phyloP scores from a whole-genome alignment of 352 stramenopile genomes.

The Globisporangium takayamanum region DNA sequence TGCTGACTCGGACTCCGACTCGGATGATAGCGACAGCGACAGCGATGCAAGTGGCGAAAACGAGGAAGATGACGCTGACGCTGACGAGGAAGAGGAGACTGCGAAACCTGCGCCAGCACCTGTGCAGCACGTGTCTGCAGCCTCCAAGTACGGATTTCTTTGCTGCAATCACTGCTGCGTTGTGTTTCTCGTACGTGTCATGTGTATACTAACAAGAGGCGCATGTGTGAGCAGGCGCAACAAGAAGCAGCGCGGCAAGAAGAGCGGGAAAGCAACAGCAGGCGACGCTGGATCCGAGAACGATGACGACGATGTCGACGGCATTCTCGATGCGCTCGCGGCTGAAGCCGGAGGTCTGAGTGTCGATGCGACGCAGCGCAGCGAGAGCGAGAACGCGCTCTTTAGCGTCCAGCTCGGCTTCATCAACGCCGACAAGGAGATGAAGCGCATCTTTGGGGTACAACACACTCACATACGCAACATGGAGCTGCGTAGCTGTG shows the following conservation, averaged over 20 bases:
- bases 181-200: neutral
- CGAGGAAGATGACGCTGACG: conserved; percentile 9
- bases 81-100: conserved; percentile 12
- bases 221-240: conserved; percentile 4
- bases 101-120: conserved; percentile 8
- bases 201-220: neutral
- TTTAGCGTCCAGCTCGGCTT: conserved; percentile 64
- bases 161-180: neutral
- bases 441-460: conserved; percentile 87
- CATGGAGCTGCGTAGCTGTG: neutral
- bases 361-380: conserved; percentile 25
- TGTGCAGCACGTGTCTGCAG: conserved; percentile 5
- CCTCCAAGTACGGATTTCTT: conserved; percentile 13
- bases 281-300: conserved; percentile 17
- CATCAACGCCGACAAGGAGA: conserved; percentile 84
- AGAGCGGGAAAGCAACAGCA: conserved; percentile 12
- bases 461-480: neutral
- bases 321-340: conserved; percentile 57
- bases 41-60: conserved; percentile 21
- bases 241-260: conserved; percentile 40
- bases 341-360: conserved; percentile 33
- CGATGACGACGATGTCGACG: conserved; percentile 47
- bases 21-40: conserved; percentile 43
- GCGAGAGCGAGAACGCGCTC: conserved; percentile 48
- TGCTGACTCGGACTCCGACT: conserved; percentile 22